Conservation (phyloP, 108 stramenopile genomes). For the Skeletonema marinoi region DNA sequence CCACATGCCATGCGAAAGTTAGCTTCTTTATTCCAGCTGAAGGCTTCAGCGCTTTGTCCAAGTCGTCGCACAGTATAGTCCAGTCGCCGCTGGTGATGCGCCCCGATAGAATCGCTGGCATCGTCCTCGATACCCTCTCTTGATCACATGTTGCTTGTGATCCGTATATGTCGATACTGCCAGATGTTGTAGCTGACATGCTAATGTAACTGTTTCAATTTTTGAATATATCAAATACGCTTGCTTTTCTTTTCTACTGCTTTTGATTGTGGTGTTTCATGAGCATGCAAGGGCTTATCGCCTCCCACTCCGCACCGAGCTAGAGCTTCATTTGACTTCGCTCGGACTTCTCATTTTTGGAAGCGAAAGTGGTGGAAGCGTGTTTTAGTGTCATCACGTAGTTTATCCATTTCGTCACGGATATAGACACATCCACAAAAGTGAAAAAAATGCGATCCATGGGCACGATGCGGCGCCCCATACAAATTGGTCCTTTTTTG, state of each 20-base stretch:
- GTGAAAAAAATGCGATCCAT: no score
- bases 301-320: no score
- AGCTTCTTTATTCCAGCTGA: not conserved
- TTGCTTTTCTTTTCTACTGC: not conserved
- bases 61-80: not conserved
- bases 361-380: no score
- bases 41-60: not conserved
- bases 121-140: not conserved
- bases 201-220: not conserved
- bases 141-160: not conserved
- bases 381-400: no score
- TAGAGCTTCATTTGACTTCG: no score
- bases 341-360: no score
- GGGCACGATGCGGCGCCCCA: no score
- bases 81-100: not conserved
- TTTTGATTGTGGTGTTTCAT: not conserved
- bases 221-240: not conserved
- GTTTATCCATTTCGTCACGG: no score
- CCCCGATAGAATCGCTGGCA: not conserved
- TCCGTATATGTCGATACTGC: not conserved
- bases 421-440: no score
- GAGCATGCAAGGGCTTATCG: no score
- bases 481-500: no score
- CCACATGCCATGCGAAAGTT: not conserved
- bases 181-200: not conserved